phyloP scores from a whole-genome alignment of 2,329 filamentous ascomycete genomes.

The Penicillium fuscoglaucum region DNA sequence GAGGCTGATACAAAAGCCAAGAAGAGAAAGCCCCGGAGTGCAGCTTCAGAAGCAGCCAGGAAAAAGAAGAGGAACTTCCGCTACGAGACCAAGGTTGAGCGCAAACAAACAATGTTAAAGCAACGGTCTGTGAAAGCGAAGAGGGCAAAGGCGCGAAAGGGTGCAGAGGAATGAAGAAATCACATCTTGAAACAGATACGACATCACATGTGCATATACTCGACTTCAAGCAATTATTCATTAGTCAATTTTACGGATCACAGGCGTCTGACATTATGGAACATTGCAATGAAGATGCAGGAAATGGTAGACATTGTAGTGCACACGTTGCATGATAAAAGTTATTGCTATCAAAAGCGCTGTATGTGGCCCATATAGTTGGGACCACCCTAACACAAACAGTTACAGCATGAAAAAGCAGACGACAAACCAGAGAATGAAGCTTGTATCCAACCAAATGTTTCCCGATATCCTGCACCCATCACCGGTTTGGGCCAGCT shows the following conservation, averaged over 20 bases:
- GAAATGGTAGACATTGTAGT: conserved; percentile 17
- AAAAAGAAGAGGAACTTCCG: conserved; percentile 90
- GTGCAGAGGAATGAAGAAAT: conserved; percentile 13
- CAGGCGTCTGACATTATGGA: background rate
- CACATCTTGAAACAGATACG: background rate
- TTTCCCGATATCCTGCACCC: conserved; percentile 31
- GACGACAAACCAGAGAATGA: conserved; percentile 26
- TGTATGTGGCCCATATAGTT: conserved; percentile 14
- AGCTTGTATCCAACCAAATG: conserved; percentile 30
- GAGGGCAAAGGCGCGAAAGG: conserved; percentile 60
- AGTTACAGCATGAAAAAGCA: conserved; percentile 32
- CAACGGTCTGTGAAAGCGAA: conserved; percentile 69
- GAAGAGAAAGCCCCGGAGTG: conserved; percentile 51
- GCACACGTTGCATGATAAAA: conserved; percentile 20
- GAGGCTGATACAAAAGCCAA: conserved; percentile 35
- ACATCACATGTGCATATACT: conserved; percentile 11
- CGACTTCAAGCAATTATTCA: background rate
- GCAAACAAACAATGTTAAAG: conserved; percentile 62
- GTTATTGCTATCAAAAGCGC: conserved; percentile 21
- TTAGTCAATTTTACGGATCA: conserved; percentile 6
- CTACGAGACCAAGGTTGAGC: conserved; percentile 85
- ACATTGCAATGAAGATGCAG: conserved; percentile 19
- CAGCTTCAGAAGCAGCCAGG: conserved; percentile 57
- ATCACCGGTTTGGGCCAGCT: conserved; percentile 39
- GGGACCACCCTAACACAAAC: conserved; percentile 25